These are phyloP conservation scores for Diaporthe destruens DNA, from an alignment of 2,329 filamentous ascomycete species.

Conservation along the genomic window DNA sequence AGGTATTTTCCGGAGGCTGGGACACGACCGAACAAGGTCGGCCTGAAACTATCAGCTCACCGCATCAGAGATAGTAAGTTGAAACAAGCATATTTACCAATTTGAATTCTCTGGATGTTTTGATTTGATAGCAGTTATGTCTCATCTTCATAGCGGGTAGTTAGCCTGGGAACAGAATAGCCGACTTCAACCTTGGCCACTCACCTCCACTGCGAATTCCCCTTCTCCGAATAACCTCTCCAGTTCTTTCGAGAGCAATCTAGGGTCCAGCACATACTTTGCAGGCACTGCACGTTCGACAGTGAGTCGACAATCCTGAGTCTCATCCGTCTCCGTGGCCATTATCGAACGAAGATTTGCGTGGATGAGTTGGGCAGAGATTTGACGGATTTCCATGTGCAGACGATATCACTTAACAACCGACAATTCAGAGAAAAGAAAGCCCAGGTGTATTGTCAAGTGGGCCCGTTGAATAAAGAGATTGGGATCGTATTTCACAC, in stretches of 20 bases:
- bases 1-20: constrained; percentile 9
- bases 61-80: no score
- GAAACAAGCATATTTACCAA: not conserved
- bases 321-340: not conserved
- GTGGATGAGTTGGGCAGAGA: not conserved
- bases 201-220: constrained; percentile 23
- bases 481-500: not conserved
- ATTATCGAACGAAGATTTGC: not conserved
- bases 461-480: not conserved
- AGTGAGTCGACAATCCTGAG: not conserved
- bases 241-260: constrained; percentile 10
- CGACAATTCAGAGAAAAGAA: not conserved
- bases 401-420: not conserved
- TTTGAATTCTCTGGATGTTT: constrained; percentile 21
- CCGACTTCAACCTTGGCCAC: not conserved
- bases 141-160: not conserved
- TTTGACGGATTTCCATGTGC: not conserved
- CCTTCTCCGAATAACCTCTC: constrained; percentile 4
- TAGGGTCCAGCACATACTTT: constrained; percentile 28
- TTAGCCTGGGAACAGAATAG: not conserved
- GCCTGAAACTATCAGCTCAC: not conserved
- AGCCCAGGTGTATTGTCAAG: not conserved
- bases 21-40: constrained; percentile 6
- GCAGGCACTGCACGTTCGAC: constrained; percentile 15
- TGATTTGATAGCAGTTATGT: constrained; percentile 30